Percentiles rank a stretch among this genome's conserved stretches.
These are phyloP conservation scores for Chalaropsis ovoidea DNA, from an alignment of 2,329 filamentous ascomycete genomes.

Conservation along the genomic window DNA sequence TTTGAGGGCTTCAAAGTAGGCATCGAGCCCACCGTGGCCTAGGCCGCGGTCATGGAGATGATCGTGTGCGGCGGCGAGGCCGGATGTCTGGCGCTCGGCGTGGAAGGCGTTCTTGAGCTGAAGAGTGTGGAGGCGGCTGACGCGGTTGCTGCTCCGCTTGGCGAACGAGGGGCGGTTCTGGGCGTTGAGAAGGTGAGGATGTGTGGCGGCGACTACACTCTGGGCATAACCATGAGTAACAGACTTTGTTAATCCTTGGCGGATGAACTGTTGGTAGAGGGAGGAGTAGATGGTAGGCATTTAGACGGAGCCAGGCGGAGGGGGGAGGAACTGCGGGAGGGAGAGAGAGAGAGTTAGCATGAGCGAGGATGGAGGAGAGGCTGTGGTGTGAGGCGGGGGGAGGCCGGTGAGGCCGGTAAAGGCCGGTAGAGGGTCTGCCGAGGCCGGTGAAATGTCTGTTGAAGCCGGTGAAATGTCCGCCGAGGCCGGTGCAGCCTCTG, in stretches of 20 bases:
- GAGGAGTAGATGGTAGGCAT: conserved; percentile 69
- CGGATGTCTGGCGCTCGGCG: conserved; percentile 41
- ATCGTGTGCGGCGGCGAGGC: conserved; percentile 42
- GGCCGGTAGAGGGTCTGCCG: too few species aligned
- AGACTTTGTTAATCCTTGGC: conserved; percentile 87
- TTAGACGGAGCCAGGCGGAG: conserved; percentile 60
- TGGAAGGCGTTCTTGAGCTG: conserved; percentile 70
- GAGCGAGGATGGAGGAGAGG: neutral
- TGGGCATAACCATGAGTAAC: conserved; percentile 97
- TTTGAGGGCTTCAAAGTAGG: conserved; percentile 86
- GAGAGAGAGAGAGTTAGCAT: conserved; percentile 19
- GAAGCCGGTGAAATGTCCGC: too few species aligned
- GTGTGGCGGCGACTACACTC: conserved; percentile 89
- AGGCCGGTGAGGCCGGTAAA: too few species aligned
- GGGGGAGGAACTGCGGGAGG: conserved; percentile 38
- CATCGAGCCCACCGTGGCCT: conserved; percentile 61
- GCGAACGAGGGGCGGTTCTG: conserved; percentile 57
- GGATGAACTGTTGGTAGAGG: conserved; percentile 73
- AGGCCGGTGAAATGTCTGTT: too few species aligned
- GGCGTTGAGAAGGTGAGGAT: conserved; percentile 64
- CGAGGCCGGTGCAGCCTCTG: too few species aligned
- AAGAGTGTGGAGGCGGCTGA: conserved; percentile 45
- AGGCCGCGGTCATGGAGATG: conserved; percentile 41
- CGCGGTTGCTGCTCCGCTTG: conserved; percentile 46
- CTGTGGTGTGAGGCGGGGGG: too few species aligned